Conservation (phyloP, 208 protist species). For the Trypanosoma congolense region DNA sequence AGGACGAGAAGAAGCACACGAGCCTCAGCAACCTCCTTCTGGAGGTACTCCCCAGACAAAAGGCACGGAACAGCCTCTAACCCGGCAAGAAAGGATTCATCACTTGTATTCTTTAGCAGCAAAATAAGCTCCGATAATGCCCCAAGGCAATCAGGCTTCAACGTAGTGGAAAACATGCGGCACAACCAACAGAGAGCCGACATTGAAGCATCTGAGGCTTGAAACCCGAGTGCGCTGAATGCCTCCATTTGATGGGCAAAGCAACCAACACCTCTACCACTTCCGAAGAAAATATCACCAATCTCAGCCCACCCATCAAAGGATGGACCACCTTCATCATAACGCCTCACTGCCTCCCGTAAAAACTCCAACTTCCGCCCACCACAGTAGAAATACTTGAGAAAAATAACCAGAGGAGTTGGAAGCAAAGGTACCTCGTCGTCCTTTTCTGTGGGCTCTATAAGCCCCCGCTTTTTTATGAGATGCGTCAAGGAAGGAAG, state of each 20-base stretch:
- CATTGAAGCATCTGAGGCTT: constrained; percentile 13
- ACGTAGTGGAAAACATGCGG: constrained; percentile 16
- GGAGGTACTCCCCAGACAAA: background rate
- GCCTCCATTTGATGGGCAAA: constrained; percentile 20
- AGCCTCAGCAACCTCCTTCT: constrained; percentile 3
- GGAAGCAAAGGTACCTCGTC: constrained; percentile 1
- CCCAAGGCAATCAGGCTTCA: constrained; percentile 22
- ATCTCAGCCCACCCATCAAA: constrained; percentile 18
- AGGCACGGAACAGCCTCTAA: constrained; percentile 26
- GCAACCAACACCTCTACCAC: constrained; percentile 14
- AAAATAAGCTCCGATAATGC: constrained; percentile 40
- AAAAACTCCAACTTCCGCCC: constrained; percentile 36
- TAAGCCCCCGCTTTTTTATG: background rate
- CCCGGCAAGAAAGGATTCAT: constrained; percentile 35
- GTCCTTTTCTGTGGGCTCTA: background rate
- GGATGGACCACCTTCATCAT: background rate
- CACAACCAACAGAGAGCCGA: constrained; percentile 19
- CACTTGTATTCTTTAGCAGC: constrained; percentile 38
- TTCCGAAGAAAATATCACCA: constrained; percentile 21
- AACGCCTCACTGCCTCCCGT: constrained; percentile 15
- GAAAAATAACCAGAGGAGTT: constrained; percentile 34
- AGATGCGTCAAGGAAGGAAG: constrained; percentile 14
- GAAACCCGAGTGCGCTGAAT: constrained; percentile 23
- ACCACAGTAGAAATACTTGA: constrained; percentile 44
- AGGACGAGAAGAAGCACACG: constrained; percentile 19